Evolutionary conservation across 306 rosid species (phyloP), one percentile per base, ranked within the genome.

Genomic region (Senna tora): DNA sequence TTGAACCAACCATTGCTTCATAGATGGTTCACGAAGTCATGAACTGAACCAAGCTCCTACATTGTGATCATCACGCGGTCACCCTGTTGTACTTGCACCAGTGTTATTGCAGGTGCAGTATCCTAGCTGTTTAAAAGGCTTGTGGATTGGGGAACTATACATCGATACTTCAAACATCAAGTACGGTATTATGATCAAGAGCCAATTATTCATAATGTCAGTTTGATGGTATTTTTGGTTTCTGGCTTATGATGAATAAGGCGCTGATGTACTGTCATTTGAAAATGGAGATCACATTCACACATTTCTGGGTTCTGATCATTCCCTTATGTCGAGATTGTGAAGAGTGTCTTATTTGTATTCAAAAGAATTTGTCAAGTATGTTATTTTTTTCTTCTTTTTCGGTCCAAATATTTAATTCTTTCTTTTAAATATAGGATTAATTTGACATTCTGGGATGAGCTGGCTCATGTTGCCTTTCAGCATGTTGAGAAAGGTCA

Each of bases 371-470:
- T 43, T 61, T 70, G 33, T 62, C 14, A n/a, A 69, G 3, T 43
- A 9, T 49, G 75, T 62, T 22, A 16, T 25, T 25, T 3, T 25
- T 25, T 25, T n/a, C n/a, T 25, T 25, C 30, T 25, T 25, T 25
- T 25, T 25, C 2, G 30, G 30, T 25, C 30, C 30, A 25, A 25
- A 25, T 25, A 25, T 25, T 25, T 25, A 1, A 25, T 17, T 56
- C 8, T 25, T 28, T 56, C 8, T 25, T 57, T 64, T 57, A 21
- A 21, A 70, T 81, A 21, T 82, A 90, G 96, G 93, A 81, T 89
- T 64, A 77, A 62, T 78, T 63, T 94, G 82, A 86, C 96, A 5
- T 94, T 94, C 77, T 94, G 97, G 99, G 96, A 91, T 68, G 97
- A 89, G 57, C 81, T 91, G 49, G 97, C 97, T 0, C 89, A 85